Percentiles rank a stretch among this genome's conserved stretches.
These are phyloP conservation scores for Pseudozyma tsukubaensis DNA, from an alignment of 1,284 basidiomycete genomes.

Conservation along the genomic window DNA sequence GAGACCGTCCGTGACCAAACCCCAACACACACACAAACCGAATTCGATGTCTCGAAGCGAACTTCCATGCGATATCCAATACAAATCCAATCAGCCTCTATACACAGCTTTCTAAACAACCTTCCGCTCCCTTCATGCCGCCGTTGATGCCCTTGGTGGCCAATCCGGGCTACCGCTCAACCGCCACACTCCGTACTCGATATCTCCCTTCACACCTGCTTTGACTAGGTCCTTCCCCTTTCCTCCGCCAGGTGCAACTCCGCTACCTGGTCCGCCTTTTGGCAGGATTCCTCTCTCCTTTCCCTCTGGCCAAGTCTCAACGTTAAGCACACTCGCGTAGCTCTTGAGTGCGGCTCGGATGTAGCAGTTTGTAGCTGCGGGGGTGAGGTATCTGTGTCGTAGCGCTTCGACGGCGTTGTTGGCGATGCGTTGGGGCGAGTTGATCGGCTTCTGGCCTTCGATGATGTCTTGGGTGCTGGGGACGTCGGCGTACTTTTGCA, in stretches of 20 bases:
- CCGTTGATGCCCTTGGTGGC: constrained; percentile 19
- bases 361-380: constrained; percentile 54
- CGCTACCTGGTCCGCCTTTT: constrained; percentile 31
- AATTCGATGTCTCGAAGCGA: no score
- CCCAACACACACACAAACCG: no score
- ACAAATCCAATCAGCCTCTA: neutral
- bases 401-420: constrained; percentile 44
- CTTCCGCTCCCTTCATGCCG: no score
- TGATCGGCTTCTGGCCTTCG: neutral
- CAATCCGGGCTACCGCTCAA: constrained; percentile 39
- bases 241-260: constrained; percentile 37
- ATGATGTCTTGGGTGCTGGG: constrained; percentile 2
- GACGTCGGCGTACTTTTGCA: constrained; percentile 17
- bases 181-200: constrained; percentile 56
- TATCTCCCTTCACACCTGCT: constrained; percentile 47
- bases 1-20: no score
- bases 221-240: constrained; percentile 42
- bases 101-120: neutral
- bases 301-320: constrained; percentile 35
- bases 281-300: constrained; percentile 28
- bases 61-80: neutral
- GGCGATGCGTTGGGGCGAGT: constrained; percentile 43
- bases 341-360: constrained; percentile 40
- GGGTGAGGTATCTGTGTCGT: constrained; percentile 49
- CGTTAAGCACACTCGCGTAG: constrained; percentile 30